Percentiles rank a stretch among this genome's conserved stretches.
These are phyloP conservation scores for Torulaspora indica DNA, from an alignment of 805 yeast genomes.

Conservation along the genomic window DNA sequence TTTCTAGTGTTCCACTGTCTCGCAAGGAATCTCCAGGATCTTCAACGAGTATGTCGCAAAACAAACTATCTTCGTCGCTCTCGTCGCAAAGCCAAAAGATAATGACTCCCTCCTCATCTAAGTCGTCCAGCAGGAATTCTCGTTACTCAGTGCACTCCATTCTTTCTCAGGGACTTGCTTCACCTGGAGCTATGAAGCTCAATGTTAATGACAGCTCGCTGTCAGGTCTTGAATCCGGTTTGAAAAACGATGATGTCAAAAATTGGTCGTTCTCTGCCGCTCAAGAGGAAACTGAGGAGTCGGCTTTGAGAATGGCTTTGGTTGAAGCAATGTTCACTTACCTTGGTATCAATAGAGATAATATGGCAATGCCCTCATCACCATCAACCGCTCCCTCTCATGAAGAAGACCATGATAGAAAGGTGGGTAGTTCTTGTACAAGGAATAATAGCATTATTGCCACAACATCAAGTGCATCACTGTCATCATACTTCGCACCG, in stretches of 20 bases:
- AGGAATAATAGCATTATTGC: conserved; percentile 8
- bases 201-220: neutral
- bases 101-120: conserved; percentile 8
- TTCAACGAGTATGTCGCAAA: conserved; percentile 1
- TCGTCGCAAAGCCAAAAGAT: conserved; percentile 6
- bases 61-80: conserved; percentile 7
- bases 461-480: conserved; percentile 18
- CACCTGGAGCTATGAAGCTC: neutral
- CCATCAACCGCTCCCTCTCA: conserved; percentile 4
- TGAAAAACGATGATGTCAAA: conserved; percentile 26
- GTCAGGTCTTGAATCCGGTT: conserved; percentile 2
- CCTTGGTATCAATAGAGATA: conserved; percentile 55
- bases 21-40: conserved; percentile 30
- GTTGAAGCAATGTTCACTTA: conserved; percentile 65
- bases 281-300: conserved; percentile 69
- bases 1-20: conserved; percentile 73
- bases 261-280: conserved; percentile 44
- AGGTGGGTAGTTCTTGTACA: neutral
- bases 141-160: conserved; percentile 10
- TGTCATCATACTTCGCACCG: conserved; percentile 14
- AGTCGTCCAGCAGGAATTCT: conserved; percentile 4
- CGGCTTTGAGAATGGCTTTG: conserved; percentile 56
- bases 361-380: conserved; percentile 22
- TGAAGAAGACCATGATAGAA: conserved; percentile 1
- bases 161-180: conserved; percentile 1